Conservation (phyloP, 345 rosid genomes). For the Draba incana region DNA sequence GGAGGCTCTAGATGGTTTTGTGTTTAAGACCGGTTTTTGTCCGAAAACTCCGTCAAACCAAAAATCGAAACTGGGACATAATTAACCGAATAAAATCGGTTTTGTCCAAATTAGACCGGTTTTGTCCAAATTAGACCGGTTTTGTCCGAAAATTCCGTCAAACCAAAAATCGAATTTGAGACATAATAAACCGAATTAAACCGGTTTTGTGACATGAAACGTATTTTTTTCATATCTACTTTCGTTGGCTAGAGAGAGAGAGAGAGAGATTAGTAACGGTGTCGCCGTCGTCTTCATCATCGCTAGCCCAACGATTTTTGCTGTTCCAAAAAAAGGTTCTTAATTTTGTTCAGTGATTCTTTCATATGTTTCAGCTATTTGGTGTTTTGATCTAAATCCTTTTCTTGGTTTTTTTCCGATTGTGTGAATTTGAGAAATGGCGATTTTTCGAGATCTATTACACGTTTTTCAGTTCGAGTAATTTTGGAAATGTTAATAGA, state of each 20-base stretch:
- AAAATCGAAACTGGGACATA: neutral
- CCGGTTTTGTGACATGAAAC: neutral
- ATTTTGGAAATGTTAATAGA: conserved; percentile 12
- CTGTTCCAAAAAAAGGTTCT: conserved; percentile 30
- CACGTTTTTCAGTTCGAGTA: neutral
- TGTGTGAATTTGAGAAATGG: conserved; percentile 30
- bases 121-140: conserved; percentile 15
- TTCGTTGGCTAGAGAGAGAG: conserved; percentile 32
- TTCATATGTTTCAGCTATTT: conserved; percentile 5
- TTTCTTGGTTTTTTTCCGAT: neutral
- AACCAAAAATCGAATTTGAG: neutral
- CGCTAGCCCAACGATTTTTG: conserved; percentile 20
- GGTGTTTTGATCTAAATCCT: neutral
- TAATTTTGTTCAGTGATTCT: conserved; percentile 20
- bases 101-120: neutral
- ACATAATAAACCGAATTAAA: conserved; percentile 2
- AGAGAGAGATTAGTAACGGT: conserved; percentile 35
- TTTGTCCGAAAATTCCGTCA: conserved; percentile 4
- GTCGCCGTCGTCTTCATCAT: conserved; percentile 23
- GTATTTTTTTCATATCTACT: conserved; percentile 17
- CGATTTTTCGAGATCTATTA: conserved; percentile 30
- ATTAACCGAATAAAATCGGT: no score
- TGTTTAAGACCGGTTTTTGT: conserved; percentile 8
- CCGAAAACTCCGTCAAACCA: conserved; percentile 6
- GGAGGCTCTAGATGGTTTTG: neutral